Percentiles rank a stretch among this genome's conserved stretches.
Evolutionary conservation across 2,329 filamentous ascomycete genomes (phyloP).

Genomic region (Leptographium procerum): DNA sequence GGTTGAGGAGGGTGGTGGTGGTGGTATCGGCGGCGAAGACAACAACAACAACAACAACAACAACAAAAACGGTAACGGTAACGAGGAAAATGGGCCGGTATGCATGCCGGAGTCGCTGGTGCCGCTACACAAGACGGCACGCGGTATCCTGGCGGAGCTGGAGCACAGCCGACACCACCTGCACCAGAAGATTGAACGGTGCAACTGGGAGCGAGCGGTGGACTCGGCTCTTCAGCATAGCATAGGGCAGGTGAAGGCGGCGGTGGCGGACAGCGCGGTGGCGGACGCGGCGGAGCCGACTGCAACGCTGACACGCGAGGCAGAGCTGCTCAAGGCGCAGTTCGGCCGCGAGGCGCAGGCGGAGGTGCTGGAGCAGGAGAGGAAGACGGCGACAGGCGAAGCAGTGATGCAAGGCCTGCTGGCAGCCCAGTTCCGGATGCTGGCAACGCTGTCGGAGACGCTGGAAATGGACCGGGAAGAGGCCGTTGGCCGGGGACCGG

Average conservation of each 20-base stretch:
- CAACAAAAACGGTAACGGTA: constrained; percentile 53
- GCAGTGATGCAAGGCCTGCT: constrained; percentile 68
- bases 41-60: constrained; percentile 31
- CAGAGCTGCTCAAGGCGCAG: constrained; percentile 72
- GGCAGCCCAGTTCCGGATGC: constrained; percentile 82
- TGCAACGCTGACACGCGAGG: constrained; percentile 64
- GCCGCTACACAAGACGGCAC: constrained; percentile 75
- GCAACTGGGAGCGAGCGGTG: constrained; percentile 76
- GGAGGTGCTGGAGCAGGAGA: constrained; percentile 75
- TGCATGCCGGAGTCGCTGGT: constrained; percentile 52
- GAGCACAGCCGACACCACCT: constrained; percentile 85
- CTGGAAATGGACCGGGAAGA: constrained; percentile 73
- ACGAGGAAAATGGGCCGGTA: constrained; percentile 53
- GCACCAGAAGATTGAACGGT: constrained; percentile 69
- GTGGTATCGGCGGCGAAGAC: neutral
- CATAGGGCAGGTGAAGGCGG: constrained; percentile 61
- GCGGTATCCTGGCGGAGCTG: constrained; percentile 78
- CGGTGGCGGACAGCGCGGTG: constrained; percentile 50
- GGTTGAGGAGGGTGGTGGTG: constrained; percentile 30
- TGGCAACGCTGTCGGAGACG: constrained; percentile 72
- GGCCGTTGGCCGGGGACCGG: constrained; percentile 68
- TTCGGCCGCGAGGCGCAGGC: constrained; percentile 70
- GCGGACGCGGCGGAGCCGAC: constrained; percentile 53
- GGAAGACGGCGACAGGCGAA: constrained; percentile 49
- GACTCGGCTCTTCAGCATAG: constrained; percentile 83